Base-by-base conservation (phyloP, 331 rosid species). In the Cydonia oblonga region DNA sequence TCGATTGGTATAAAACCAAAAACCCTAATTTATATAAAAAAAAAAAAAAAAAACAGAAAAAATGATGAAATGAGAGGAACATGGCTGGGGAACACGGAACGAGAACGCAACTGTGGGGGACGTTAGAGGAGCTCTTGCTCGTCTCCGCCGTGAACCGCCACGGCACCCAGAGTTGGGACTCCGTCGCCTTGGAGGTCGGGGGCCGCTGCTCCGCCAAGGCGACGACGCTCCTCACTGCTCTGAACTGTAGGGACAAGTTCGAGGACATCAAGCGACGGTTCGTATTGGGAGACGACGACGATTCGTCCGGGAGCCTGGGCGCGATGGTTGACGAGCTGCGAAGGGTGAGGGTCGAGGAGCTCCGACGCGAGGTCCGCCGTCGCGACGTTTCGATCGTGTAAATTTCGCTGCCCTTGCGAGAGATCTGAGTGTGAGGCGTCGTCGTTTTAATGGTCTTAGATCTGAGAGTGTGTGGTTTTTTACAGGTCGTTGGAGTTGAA, bases 401-500 rank as follows among this genome's bases (percentile, higher is more conserved):
- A 83, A 69, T 53, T 65, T 7, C n/a, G 16, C 40, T 32, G 3
- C 40, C 19, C 59, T 68, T 19, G 75, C 9, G 66, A 54, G 78
- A 83, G 87, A 83, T 81, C 85, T 83, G 82, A 71, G 56, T 14
- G 56, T 33, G 35, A 42, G n/a, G 65, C 44, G 58, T 75, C 69
- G 68, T 29, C 69, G 76, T 72, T 57, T 49, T 52, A 9, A 19
- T 19, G 54, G 59, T 63, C 9, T 63, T 73, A 83, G 87, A 86
- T 86, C 89, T 86, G 74, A 83, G 79, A 6, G 6, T 71, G 20
- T 71, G 0, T 46, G 54, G 20, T 9, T 26, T 74, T 56, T 56
- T 23, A 60, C 87, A 86, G 90, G 87, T 86, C 82, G 67, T 79
- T 83, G 87, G 84, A 86, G 83, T 54, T 33, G 83, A 83, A 83